Percentiles rank a stretch among this genome's conserved stretches.
phyloP scores from a whole-genome alignment of 352 stramenopile genomes.

The Thalassiosira hispida region DNA sequence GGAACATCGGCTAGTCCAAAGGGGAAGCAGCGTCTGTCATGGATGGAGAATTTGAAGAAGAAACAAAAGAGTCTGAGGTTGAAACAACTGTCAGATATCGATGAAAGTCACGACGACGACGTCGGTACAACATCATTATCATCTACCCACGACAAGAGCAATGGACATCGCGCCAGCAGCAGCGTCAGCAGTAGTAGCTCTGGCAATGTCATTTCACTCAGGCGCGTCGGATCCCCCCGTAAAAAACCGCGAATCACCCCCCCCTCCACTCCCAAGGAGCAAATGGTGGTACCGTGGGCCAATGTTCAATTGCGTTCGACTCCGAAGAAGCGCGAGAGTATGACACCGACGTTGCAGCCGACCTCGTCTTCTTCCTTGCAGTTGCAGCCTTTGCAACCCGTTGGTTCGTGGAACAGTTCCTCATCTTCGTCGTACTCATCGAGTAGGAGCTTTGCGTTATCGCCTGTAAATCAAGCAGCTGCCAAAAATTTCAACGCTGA shows the following conservation, averaged over 20 bases:
- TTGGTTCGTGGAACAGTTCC: conserved; percentile 2
- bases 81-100: conserved; percentile 20
- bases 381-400: neutral
- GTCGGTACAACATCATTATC: neutral
- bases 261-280: conserved; percentile 21
- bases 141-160: neutral
- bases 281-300: conserved; percentile 21
- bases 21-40: conserved; percentile 22
- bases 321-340: conserved; percentile 26
- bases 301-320: conserved; percentile 49
- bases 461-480: conserved; percentile 3
- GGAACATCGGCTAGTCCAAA: neutral
- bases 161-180: neutral
- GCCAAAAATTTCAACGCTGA: neutral
- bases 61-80: conserved; percentile 42
- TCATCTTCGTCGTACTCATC: neutral
- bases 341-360: neutral
- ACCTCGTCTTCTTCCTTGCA: neutral
- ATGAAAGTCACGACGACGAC: neutral
- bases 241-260: conserved; percentile 41
- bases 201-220: neutral
- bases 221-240: conserved; percentile 14
- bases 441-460: neutral
- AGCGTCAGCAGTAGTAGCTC: neutral
- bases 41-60: conserved; percentile 51